These are phyloP conservation scores for Russula abietina DNA, from an alignment of 768 basidiomycete species.

Conservation along the genomic window DNA sequence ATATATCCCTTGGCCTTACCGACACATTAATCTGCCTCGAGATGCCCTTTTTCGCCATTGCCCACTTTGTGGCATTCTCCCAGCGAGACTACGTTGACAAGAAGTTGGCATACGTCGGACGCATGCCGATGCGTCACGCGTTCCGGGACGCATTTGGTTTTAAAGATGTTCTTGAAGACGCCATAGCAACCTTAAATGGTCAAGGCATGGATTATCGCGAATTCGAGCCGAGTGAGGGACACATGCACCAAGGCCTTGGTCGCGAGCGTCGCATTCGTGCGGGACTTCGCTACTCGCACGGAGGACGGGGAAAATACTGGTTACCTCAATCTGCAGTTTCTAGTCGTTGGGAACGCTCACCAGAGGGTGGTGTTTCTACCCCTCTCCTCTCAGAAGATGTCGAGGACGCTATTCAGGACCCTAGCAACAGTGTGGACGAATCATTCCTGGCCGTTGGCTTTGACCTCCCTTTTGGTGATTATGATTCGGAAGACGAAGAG, in stretches of 20 bases:
- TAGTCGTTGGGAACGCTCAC: slow-evolving; percentile 37
- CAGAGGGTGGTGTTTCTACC: slow-evolving; percentile 56
- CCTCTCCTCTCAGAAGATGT: slow-evolving; percentile 65
- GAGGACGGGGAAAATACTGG: slow-evolving; percentile 96
- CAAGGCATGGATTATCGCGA: slow-evolving; percentile 93
- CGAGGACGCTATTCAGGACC: slow-evolving; percentile 58
- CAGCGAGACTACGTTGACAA: slow-evolving; percentile 78
- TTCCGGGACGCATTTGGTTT: slow-evolving; percentile 83
- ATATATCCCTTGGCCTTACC: slow-evolving; percentile 84
- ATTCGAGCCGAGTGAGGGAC: slow-evolving; percentile 93
- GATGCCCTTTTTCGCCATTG: slow-evolving; percentile 95
- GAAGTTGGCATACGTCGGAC: slow-evolving; percentile 62
- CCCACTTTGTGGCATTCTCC: slow-evolving; percentile 93
- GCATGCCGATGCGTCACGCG: slow-evolving; percentile 85
- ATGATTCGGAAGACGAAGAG: slow-evolving; percentile 66
- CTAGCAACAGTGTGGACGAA: slow-evolving; percentile 56
- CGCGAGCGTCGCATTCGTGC: slow-evolving; percentile 84
- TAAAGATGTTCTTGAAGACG: slow-evolving; percentile 84
- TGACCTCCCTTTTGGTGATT: slow-evolving; percentile 60
- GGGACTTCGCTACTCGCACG: slow-evolving; percentile 83
- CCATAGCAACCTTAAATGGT: slow-evolving; percentile 73
- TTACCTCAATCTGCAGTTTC: slow-evolving; percentile 59
- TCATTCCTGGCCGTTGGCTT: slow-evolving; percentile 41
- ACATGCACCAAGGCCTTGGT: slow-evolving; percentile 84
- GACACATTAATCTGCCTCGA: slow-evolving; percentile 92